Percentiles rank a stretch among this genome's conserved stretches.
Evolutionary conservation across 2,329 filamentous ascomycete species (phyloP).

Genomic region (Xylaria sp.): DNA sequence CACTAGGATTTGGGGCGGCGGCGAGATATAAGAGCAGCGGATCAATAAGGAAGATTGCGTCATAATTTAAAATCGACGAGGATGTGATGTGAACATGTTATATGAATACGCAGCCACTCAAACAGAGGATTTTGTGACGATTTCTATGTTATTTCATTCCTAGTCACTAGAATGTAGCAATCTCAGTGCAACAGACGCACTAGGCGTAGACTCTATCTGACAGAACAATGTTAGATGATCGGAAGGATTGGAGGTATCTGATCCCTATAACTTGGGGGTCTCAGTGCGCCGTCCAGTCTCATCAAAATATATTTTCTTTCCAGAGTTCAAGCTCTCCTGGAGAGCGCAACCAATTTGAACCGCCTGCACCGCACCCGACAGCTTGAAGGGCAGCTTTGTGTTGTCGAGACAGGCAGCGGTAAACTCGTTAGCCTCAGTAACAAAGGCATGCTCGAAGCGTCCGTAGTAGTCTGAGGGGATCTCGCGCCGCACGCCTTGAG

Average conservation of each 20-base stretch:
- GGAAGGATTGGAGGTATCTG: no score
- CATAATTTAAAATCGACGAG: no score
- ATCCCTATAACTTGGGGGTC: constrained; percentile 49
- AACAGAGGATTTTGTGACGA: no score
- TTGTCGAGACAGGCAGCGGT: constrained; percentile 66
- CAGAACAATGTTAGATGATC: neutral
- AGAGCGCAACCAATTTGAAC: constrained; percentile 70
- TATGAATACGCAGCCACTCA: no score
- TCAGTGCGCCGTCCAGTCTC: constrained; percentile 59
- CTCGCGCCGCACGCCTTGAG: constrained; percentile 65
- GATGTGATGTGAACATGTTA: no score
- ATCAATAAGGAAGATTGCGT: no score
- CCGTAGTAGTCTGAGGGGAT: constrained; percentile 72
- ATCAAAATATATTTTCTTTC: constrained; percentile 68
- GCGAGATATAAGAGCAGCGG: no score
- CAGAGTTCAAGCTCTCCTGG: constrained; percentile 65
- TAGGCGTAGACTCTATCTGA: neutral
- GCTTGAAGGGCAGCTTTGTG: constrained; percentile 12
- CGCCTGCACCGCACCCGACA: constrained; percentile 63
- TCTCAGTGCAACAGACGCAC: neutral
- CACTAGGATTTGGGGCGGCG: no score
- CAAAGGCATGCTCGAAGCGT: constrained; percentile 70
- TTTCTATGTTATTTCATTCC: neutral
- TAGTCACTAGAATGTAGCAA: neutral
- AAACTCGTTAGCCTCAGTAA: constrained; percentile 72